phyloP scores from a whole-genome alignment of 2,329 filamentous ascomycete genomes.

The Phyllosticta citriasiana region DNA sequence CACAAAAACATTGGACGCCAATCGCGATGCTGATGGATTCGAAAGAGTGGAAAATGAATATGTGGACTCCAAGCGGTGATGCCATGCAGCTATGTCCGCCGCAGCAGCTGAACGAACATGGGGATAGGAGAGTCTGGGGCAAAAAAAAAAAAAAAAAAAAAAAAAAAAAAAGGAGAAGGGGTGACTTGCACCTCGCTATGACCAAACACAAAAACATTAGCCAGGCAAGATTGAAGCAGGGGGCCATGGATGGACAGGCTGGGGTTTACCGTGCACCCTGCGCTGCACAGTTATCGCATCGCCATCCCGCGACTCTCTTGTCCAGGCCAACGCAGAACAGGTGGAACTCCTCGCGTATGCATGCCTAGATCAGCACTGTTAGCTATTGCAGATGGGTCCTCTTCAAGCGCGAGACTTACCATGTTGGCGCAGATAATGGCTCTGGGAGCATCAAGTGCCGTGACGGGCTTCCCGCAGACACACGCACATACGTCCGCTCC shows the following conservation, averaged over 20 bases:
- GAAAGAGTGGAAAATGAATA: too few relatives aligned
- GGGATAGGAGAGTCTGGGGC: too few relatives aligned
- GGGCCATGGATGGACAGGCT: not conserved
- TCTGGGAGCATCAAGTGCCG: not conserved
- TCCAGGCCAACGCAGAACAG: slow-evolving; percentile 4
- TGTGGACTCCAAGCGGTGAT: too few relatives aligned
- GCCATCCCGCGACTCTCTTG: slow-evolving; percentile 3
- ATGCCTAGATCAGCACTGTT: slow-evolving; percentile 4
- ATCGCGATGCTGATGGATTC: too few relatives aligned
- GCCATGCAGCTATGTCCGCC: too few relatives aligned
- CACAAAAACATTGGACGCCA: too few relatives aligned
- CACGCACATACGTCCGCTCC: slow-evolving; percentile 2
- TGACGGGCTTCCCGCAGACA: slow-evolving; percentile 9
- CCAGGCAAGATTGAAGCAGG: not conserved
- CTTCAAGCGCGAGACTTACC: slow-evolving; percentile 2
- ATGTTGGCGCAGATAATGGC: slow-evolving; percentile 11
- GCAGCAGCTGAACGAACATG: too few relatives aligned
- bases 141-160: too few relatives aligned
- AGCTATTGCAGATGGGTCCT: not conserved
- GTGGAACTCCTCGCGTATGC: slow-evolving; percentile 10
- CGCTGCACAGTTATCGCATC: slow-evolving; percentile 3
- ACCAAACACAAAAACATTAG: not conserved
- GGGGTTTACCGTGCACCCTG: not conserved
- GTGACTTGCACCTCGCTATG: too few relatives aligned
- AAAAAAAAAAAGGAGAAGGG: too few relatives aligned